Percentiles rank a stretch among this genome's conserved stretches.
Evolutionary conservation across 1,284 basidiomycete species (phyloP).

Genomic region (Caloboletus inedulis): DNA sequence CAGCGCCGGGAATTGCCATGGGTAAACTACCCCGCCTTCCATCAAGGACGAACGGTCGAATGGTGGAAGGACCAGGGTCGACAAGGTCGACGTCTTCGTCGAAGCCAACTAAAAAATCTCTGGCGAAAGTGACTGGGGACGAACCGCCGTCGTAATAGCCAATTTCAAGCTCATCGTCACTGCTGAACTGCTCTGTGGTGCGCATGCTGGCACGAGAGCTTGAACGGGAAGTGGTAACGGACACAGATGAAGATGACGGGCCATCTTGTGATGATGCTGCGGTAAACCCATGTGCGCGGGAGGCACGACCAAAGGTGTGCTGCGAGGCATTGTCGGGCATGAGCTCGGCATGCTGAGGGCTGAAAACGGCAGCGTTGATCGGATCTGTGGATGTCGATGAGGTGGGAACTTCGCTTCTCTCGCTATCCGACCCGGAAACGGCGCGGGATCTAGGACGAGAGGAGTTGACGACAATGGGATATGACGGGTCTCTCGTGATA

Average conservation of each 20-base stretch:
- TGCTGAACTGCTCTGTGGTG: slow-evolving; percentile 43
- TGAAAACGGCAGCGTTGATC: slow-evolving; percentile 19
- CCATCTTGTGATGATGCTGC: slow-evolving; percentile 25
- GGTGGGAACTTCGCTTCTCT: slow-evolving; percentile 35
- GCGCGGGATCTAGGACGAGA: slow-evolving; percentile 8
- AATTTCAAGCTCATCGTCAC: slow-evolving; percentile 49
- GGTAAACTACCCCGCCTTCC: slow-evolving; percentile 44
- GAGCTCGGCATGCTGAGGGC: slow-evolving; percentile 25
- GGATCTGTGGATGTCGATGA: slow-evolving; percentile 30
- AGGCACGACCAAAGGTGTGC: slow-evolving; percentile 45
- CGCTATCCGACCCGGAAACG: slow-evolving; percentile 24
- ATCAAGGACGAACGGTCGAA: slow-evolving; percentile 20
- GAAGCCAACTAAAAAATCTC: slow-evolving; percentile 37
- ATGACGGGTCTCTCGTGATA: slow-evolving; percentile 6
- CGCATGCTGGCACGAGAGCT: slow-evolving; percentile 36
- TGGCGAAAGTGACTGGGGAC: slow-evolving; percentile 34
- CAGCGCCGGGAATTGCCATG: slow-evolving; percentile 41
- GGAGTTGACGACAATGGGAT: neutral
- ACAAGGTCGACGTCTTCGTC: slow-evolving; percentile 32
- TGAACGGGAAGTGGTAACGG: slow-evolving; percentile 39
- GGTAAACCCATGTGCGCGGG: slow-evolving; percentile 17
- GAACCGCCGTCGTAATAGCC: slow-evolving; percentile 38
- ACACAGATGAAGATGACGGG: slow-evolving; percentile 45
- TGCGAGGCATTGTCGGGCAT: slow-evolving; percentile 48
- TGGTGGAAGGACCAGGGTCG: slow-evolving; percentile 19